Percentiles rank a stretch among this genome's conserved stretches.
Conservation (phyloP, 352 stramenopile genomes). For the Ochromonadaceae sp. region DNA sequence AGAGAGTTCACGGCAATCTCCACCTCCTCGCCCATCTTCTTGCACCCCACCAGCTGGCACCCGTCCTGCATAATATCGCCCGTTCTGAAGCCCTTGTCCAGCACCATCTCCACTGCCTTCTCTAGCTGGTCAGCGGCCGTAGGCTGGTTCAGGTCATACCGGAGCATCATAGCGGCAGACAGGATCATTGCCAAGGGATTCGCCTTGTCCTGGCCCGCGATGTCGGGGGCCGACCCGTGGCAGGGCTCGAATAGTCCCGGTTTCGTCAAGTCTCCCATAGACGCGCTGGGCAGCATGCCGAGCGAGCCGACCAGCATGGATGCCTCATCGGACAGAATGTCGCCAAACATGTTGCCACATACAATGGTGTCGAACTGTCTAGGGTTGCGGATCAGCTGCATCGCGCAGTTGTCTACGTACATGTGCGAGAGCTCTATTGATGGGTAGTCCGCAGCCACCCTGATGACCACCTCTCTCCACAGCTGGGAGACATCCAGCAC, state of each 20-base stretch:
- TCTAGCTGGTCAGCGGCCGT: constrained; percentile 37
- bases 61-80: constrained; percentile 56
- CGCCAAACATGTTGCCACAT: constrained; percentile 97
- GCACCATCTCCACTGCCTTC: constrained; percentile 46
- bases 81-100: constrained; percentile 49
- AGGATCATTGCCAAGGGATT: constrained; percentile 96
- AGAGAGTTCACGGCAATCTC: constrained; percentile 31
- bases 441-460: constrained; percentile 54
- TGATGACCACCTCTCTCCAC: constrained; percentile 71
- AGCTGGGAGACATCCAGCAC: constrained; percentile 88
- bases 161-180: constrained; percentile 86
- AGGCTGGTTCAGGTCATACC: constrained; percentile 65
- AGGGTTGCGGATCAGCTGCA: constrained; percentile 93
- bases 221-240: constrained; percentile 92
- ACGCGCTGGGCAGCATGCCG: constrained; percentile 94
- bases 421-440: constrained; percentile 89
- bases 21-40: constrained; percentile 57
- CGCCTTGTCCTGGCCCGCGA: constrained; percentile 84
- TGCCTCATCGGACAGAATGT: constrained; percentile 94
- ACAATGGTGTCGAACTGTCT: constrained; percentile 98
- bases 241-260: constrained; percentile 92
- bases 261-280: constrained; percentile 50
- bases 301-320: constrained; percentile 92
- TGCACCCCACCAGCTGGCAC: constrained; percentile 52
- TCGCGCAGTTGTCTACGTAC: constrained; percentile 98